Base-by-base conservation (phyloP, 2,329 filamentous ascomycete genomes). In the Fusarium albosuccineum region DNA sequence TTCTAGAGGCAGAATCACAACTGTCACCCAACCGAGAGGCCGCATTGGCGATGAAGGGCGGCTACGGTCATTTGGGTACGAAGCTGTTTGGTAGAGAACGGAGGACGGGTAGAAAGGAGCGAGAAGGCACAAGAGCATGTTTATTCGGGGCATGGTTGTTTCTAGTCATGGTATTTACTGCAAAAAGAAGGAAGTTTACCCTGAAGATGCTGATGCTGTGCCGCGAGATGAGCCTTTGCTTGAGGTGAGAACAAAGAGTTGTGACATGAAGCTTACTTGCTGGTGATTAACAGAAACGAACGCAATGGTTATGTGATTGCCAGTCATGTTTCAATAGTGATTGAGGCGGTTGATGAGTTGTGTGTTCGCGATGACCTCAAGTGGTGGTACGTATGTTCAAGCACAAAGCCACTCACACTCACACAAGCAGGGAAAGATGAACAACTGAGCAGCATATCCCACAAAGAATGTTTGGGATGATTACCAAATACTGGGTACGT, bases 61-160 rank as follows among this genome's bases (percentile, higher is more conserved):
- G 51, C 17, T 16, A 17, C 39, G 48, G 52, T 60, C 52, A 57
- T 66, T 62, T 45, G 46, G 56, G 50, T 52, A 55, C 39, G 30
- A 42, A 39, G 52, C 52, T 39, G 52, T 33, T 60, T 52, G 57
- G 54, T 55, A 69, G 65, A 63, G 29, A 45, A 17, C 39, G 46
- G 55, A 42, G 48, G 46, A 58, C 30, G 33, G 46, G 54, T 57
- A 57, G 56, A 57, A 30, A 16, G 46, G 48, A 68, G 65, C 65
- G 56, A 66, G 61, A 62, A 59, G 65, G 61, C 58, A 53, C 49
- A 66, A 68, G 64, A 66, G 65, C 65, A 68, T 68, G 65, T 68
- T 65, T 66, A 59, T 46, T 27, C 49, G 61, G 39, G 48, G 41
- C 57, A 68, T 66, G 65, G 65, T 63, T 62, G 53, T 66, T 59